Percentiles rank a stretch among this genome's conserved stretches.
These are phyloP conservation scores for Naematelia encephala DNA, from an alignment of 768 basidiomycete species.

Conservation along the genomic window DNA sequence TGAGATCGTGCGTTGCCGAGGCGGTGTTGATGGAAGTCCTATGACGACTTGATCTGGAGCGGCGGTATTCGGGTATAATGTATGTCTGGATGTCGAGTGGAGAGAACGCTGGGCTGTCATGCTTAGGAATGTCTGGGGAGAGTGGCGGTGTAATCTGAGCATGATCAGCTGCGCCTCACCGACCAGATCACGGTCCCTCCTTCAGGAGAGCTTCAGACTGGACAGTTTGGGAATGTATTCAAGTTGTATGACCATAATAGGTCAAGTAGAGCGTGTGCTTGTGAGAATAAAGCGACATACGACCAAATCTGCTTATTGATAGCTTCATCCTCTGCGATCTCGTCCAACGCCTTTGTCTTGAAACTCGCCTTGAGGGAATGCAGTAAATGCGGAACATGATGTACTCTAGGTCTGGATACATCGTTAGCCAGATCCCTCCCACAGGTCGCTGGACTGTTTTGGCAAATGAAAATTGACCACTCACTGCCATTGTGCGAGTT, in stretches of 20 bases:
- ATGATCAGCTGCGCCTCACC: too few relatives aligned
- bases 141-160: constrained; percentile 36
- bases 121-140: constrained; percentile 38
- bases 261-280: not conserved
- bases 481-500: constrained; percentile 31
- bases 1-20: constrained; percentile 17
- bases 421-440: too few relatives aligned
- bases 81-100: constrained; percentile 15
- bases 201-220: too few relatives aligned
- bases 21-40: not conserved
- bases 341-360: constrained; percentile 17
- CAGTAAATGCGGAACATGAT: constrained; percentile 38
- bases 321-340: constrained; percentile 33
- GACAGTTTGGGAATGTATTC: too few relatives aligned
- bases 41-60: constrained; percentile 3
- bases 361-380: constrained; percentile 34
- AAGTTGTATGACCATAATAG: too few relatives aligned
- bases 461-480: constrained; percentile 3
- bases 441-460: not conserved
- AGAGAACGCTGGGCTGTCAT: constrained; percentile 34
- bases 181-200: too few relatives aligned
- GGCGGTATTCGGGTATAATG: constrained; percentile 11
- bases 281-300: constrained; percentile 19
- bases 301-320: constrained; percentile 42
- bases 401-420: constrained; percentile 27